A percentile compares a stretch with the other conserved stretches of the same genome.
These are phyloP conservation scores for Rauvolfia tetraphylla DNA, from an alignment of 257 asterid species.

Conservation along the genomic window DNA sequence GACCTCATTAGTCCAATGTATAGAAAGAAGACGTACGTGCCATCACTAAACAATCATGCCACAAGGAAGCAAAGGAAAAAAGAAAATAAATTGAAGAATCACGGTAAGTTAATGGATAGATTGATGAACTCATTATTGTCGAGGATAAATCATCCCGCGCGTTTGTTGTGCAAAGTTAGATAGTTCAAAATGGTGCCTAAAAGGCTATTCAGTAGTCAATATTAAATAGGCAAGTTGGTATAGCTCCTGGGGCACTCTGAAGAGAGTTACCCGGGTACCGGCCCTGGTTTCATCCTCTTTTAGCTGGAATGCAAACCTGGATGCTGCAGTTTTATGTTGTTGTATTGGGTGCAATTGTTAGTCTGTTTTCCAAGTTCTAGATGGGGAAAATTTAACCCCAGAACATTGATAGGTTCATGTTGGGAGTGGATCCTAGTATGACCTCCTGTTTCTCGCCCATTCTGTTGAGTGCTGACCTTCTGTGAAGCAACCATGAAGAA, in stretches of 20 bases:
- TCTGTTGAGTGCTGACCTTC: neutral
- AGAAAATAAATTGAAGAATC: neutral
- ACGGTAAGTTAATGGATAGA: constrained; percentile 10
- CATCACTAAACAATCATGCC: constrained; percentile 4
- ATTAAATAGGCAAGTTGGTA: constrained; percentile 27
- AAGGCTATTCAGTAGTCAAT: constrained; percentile 22
- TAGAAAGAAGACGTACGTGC: neutral
- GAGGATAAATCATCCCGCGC: neutral
- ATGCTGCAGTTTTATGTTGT: constrained; percentile 23
- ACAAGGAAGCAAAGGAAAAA: neutral
- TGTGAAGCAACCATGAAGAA: neutral
- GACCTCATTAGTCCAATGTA: constrained; percentile 11
- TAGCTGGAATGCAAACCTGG: constrained; percentile 43
- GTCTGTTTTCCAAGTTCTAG: constrained; percentile 21
- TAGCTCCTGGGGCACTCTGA: constrained; percentile 33
- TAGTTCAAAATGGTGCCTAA: constrained; percentile 24
- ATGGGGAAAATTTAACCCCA: constrained; percentile 29
- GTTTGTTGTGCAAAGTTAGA: constrained; percentile 18
- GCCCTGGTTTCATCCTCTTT: constrained; percentile 44
- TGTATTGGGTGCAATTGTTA: constrained; percentile 16
- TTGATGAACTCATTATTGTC: constrained; percentile 4
- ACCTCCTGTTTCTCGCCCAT: neutral
- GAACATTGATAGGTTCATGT: constrained; percentile 27
- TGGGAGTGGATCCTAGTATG: constrained; percentile 47
- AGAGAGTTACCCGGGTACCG: constrained; percentile 29